Percentiles rank a stretch among this genome's conserved stretches.
phyloP scores from a whole-genome alignment of 2,329 filamentous ascomycete species.

The Ophiostoma angusticollis region DNA sequence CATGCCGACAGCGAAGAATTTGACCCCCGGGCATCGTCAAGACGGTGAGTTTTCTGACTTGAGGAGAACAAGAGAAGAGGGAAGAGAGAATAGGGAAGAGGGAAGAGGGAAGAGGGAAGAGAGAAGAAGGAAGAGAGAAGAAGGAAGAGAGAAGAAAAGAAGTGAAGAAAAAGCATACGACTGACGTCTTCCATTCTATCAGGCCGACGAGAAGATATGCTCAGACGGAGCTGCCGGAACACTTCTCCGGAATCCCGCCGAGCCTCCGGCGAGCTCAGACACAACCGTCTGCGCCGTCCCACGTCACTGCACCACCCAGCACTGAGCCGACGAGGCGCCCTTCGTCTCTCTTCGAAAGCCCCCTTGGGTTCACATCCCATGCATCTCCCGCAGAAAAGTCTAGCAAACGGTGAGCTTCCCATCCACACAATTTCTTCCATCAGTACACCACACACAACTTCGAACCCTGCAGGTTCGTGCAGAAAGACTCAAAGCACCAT shows the following conservation, averaged over 20 bases:
- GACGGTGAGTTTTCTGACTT: constrained; percentile 8
- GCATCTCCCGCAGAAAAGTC: constrained; percentile 14
- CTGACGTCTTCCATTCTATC: neutral
- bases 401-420: constrained; percentile 16
- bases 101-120: no score
- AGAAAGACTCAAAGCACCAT: no score
- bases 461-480: no score
- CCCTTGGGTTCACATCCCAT: constrained; percentile 19
- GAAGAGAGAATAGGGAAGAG: no score
- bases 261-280: constrained; percentile 20
- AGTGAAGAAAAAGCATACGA: no score
- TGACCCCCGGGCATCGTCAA: constrained; percentile 7
- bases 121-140: no score
- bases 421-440: neutral
- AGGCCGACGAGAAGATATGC: constrained; percentile 14
- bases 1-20: constrained; percentile 8
- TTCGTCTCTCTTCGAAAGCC: constrained; percentile 23
- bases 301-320: constrained; percentile 24
- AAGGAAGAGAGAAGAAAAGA: no score
- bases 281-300: constrained; percentile 20
- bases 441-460: neutral
- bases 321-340: constrained; percentile 23
- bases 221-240: constrained; percentile 10
- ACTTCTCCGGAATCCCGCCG: constrained; percentile 5
- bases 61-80: neutral